Evolutionary conservation across 2,329 filamentous ascomycete genomes (phyloP).

Genomic region (Beauveria sp.): DNA sequence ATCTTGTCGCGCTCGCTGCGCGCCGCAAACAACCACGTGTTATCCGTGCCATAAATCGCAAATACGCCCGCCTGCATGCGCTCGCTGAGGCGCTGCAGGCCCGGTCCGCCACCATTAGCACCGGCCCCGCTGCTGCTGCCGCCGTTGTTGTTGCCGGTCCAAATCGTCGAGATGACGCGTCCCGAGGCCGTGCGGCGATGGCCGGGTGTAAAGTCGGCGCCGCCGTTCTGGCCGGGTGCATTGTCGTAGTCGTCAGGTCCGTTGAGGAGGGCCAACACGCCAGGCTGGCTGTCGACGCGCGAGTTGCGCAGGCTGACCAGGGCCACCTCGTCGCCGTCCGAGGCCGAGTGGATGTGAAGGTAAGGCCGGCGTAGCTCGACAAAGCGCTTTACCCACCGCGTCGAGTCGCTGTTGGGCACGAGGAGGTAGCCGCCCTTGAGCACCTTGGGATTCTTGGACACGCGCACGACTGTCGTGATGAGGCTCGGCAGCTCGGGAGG

Average conservation of each 20-base stretch:
- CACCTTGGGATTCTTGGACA: constrained; percentile 72
- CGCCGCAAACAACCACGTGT: constrained; percentile 91
- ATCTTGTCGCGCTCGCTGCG: constrained; percentile 86
- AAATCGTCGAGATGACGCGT: constrained; percentile 47
- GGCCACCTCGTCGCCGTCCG: constrained; percentile 82
- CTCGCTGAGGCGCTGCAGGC: constrained; percentile 48
- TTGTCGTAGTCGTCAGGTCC: constrained; percentile 34
- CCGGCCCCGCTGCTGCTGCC: constrained; percentile 16
- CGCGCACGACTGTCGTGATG: constrained; percentile 66
- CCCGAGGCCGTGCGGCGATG: constrained; percentile 45
- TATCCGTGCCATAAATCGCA: constrained; percentile 88
- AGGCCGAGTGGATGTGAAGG: constrained; percentile 77
- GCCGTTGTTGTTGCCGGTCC: constrained; percentile 45
- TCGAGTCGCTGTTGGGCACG: constrained; percentile 72
- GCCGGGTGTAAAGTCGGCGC: constrained; percentile 33
- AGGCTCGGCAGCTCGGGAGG: constrained; percentile 52
- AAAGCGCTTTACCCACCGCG: constrained; percentile 84
- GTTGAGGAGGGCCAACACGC: constrained; percentile 71
- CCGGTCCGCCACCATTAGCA: constrained; percentile 21
- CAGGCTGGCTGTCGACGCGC: constrained; percentile 85
- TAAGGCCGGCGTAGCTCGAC: constrained; percentile 89
- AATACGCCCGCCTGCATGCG: constrained; percentile 68
- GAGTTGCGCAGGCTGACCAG: constrained; percentile 84
- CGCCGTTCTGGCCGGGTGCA: constrained; percentile 24
- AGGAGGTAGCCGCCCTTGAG: constrained; percentile 85